A percentile compares a stretch with the other conserved stretches of the same genome.
phyloP scores from a whole-genome alignment of 768 basidiomycete genomes.

The Tylopilus subfusipes region DNA sequence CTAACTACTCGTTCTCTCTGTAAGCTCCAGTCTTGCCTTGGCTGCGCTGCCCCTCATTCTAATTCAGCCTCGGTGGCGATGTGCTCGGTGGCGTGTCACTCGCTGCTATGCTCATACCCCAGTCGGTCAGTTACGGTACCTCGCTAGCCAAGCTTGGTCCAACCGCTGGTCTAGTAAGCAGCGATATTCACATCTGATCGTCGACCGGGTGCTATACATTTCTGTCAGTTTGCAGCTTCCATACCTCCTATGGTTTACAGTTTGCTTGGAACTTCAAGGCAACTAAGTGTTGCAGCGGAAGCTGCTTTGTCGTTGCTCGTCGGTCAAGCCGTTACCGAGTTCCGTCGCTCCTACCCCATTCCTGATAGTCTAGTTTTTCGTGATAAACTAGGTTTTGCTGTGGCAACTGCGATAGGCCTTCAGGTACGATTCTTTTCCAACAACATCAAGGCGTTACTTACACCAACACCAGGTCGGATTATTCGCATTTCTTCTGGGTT shows the following conservation, averaged over 20 bases:
- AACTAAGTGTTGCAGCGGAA: slow-evolving; percentile 84
- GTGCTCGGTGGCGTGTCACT: slow-evolving; percentile 84
- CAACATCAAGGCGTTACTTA: not conserved
- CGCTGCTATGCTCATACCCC: slow-evolving; percentile 78
- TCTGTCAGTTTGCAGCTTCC: slow-evolving; percentile 69
- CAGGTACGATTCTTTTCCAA: slow-evolving; percentile 47
- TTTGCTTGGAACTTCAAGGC: slow-evolving; percentile 80
- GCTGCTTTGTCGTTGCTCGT: slow-evolving; percentile 84
- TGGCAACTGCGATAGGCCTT: slow-evolving; percentile 79
- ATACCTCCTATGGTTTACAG: slow-evolving; percentile 89
- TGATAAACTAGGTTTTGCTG: slow-evolving; percentile 57
- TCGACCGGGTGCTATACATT: not conserved
- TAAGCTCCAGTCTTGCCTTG: slow-evolving; percentile 32
- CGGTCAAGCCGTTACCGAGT: slow-evolving; percentile 79
- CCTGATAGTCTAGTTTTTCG: slow-evolving; percentile 39
- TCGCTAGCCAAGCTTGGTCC: slow-evolving; percentile 84
- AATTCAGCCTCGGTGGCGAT: slow-evolving; percentile 57
- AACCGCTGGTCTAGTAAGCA: slow-evolving; percentile 74
- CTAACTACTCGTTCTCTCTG: slow-evolving; percentile 66
- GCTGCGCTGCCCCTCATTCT: not conserved
- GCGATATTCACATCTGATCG: not conserved
- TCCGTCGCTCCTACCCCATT: slow-evolving; percentile 45
- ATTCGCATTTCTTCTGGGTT: slow-evolving; percentile 80
- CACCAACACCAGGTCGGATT: slow-evolving; percentile 59
- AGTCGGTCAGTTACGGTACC: slow-evolving; percentile 89